These are phyloP conservation scores for Candida qinlingensis DNA, from an alignment of 805 yeast species.

Conservation along the genomic window DNA sequence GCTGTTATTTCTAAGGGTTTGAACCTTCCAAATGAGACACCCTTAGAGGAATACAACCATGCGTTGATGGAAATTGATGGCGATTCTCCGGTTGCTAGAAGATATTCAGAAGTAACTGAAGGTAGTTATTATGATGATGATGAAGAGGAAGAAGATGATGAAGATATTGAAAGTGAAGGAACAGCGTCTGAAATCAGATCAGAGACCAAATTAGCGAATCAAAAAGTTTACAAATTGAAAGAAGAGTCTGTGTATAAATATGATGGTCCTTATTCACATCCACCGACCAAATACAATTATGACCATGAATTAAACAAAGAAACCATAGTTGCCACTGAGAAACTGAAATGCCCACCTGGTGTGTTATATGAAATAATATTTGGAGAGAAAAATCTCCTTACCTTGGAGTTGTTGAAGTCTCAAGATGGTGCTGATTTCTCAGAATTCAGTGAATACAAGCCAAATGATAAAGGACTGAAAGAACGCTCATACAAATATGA, in stretches of 20 bases:
- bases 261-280: slow-evolving; percentile 63
- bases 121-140: slow-evolving; percentile 15
- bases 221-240: slow-evolving; percentile 31
- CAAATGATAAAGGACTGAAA: slow-evolving; percentile 35
- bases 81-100: slow-evolving; percentile 22
- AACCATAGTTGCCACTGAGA: slow-evolving; percentile 45
- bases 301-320: slow-evolving; percentile 45
- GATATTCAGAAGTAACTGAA: slow-evolving; percentile 13
- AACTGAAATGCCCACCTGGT: slow-evolving; percentile 71
- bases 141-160: slow-evolving; percentile 25
- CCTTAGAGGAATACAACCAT: slow-evolving; percentile 25
- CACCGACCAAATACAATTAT: slow-evolving; percentile 46
- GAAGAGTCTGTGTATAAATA: slow-evolving; percentile 37
- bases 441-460: slow-evolving; percentile 28
- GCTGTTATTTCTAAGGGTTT: slow-evolving; percentile 16
- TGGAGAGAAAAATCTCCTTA: slow-evolving; percentile 50
- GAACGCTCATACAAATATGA: slow-evolving; percentile 59
- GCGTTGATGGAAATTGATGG: slow-evolving; percentile 43
- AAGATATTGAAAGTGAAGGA: slow-evolving; percentile 14
- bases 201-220: slow-evolving; percentile 12
- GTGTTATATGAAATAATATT: slow-evolving; percentile 63
- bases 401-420: slow-evolving; percentile 34
- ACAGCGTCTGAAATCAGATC: slow-evolving; percentile 5
- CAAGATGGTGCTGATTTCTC: slow-evolving; percentile 34
- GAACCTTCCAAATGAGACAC: slow-evolving; percentile 11